Evolutionary conservation across 2,329 filamentous ascomycete species (phyloP).

Genomic region (Nemania diffusa): DNA sequence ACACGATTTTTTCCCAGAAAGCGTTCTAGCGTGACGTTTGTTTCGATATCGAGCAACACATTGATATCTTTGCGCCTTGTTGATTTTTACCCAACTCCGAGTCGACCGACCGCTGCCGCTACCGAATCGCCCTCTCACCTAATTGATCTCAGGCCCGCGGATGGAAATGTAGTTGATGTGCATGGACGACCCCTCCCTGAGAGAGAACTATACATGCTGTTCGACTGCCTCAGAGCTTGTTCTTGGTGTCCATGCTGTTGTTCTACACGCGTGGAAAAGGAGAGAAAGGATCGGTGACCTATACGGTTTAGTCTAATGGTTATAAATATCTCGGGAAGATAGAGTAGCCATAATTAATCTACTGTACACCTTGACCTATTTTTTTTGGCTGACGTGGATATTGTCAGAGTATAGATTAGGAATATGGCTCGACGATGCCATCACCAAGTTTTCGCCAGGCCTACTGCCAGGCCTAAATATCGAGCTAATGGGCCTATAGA

Average conservation of each 20-base stretch:
- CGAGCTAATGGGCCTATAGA: too few relatives aligned
- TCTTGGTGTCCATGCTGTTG: not conserved
- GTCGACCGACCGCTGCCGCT: not conserved
- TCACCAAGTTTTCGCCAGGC: too few relatives aligned
- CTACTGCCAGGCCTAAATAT: too few relatives aligned
- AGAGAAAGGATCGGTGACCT: not conserved
- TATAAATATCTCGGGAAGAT: slow-evolving; percentile 22
- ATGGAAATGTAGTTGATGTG: not conserved
- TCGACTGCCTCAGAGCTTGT: not conserved
- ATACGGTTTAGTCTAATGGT: not conserved
- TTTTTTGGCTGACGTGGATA: not conserved
- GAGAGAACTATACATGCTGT: not conserved
- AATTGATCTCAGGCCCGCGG: not conserved
- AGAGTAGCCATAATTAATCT: slow-evolving; percentile 24
- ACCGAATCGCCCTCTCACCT: not conserved
- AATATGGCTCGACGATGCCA: too few relatives aligned
- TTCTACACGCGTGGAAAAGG: too few relatives aligned
- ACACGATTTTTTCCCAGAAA: slow-evolving; percentile 14
- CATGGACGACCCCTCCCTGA: not conserved
- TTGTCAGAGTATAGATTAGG: too few relatives aligned
- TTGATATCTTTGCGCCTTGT: slow-evolving; percentile 18
- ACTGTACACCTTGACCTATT: not conserved
- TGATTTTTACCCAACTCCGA: slow-evolving; percentile 2
- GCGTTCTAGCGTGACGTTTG: slow-evolving; percentile 32
- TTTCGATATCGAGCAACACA: slow-evolving; percentile 26